Evolutionary conservation across 129 eudicot genomes (phyloP).

Genomic region (Lactuca saligna): DNA sequence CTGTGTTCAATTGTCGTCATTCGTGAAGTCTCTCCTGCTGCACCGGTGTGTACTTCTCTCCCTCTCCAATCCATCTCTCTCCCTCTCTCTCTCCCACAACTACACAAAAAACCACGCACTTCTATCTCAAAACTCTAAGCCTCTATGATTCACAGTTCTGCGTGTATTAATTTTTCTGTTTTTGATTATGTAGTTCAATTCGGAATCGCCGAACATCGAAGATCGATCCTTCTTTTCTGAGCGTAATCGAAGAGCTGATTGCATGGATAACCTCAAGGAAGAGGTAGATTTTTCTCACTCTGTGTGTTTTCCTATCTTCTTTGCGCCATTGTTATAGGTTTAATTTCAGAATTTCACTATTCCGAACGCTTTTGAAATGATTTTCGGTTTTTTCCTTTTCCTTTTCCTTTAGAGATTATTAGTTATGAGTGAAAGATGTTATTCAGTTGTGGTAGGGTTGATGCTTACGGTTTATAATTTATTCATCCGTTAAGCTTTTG

Average conservation of each 20-base stretch:
- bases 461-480: slow-evolving; percentile 10
- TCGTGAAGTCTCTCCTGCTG: neutral
- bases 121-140: neutral
- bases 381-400: neutral
- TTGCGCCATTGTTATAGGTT: slow-evolving; percentile 6
- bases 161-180: neutral
- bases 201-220: slow-evolving; percentile 23
- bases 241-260: slow-evolving; percentile 18
- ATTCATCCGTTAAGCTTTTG: neutral
- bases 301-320: neutral
- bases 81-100: slow-evolving; percentile 7
- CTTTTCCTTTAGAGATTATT: slow-evolving; percentile 8
- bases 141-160: slow-evolving; percentile 12
- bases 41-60: slow-evolving; percentile 16
- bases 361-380: neutral
- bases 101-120: neutral
- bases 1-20: slow-evolving; percentile 6
- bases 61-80: neutral
- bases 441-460: slow-evolving; percentile 12
- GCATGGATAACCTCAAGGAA: slow-evolving; percentile 33
- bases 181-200: slow-evolving; percentile 10
- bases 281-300: slow-evolving; percentile 24
- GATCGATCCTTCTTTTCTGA: slow-evolving; percentile 20
- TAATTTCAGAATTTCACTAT: slow-evolving; percentile 3
- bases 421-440: neutral